Evolutionary conservation across 2,329 filamentous ascomycete species (phyloP).

Genomic region (Helicocarpus griseus): DNA sequence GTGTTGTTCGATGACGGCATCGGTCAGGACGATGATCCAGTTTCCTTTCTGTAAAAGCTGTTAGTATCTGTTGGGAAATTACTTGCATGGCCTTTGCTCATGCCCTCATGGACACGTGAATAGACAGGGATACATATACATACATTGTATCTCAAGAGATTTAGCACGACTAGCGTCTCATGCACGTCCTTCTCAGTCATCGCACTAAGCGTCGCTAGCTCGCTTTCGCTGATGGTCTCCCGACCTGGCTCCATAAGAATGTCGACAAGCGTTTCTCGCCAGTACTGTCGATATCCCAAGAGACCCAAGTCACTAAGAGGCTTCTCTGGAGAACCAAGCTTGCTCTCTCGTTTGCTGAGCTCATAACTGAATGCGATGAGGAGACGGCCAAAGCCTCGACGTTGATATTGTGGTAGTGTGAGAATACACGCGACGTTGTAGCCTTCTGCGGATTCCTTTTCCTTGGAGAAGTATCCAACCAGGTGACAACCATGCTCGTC

Average conservation of each 20-base stretch:
- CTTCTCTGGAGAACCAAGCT: slow-evolving; percentile 92
- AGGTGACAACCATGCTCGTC: slow-evolving; percentile 90
- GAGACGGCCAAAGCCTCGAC: slow-evolving; percentile 84
- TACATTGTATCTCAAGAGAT: slow-evolving; percentile 85
- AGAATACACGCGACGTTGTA: slow-evolving; percentile 99
- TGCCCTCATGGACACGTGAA: too few species aligned
- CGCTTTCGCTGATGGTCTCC: slow-evolving; percentile 64
- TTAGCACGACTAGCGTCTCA: slow-evolving; percentile 84
- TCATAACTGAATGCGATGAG: slow-evolving; percentile 98
- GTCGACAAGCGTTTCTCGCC: slow-evolving; percentile 90
- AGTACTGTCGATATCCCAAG: slow-evolving; percentile 91
- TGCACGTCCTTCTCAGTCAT: slow-evolving; percentile 99
- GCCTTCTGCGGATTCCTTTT: slow-evolving; percentile 91
- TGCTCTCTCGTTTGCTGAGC: slow-evolving; percentile 87
- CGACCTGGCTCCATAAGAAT: slow-evolving; percentile 66
- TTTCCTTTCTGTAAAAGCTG: slow-evolving; percentile 58
- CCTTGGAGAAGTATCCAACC: slow-evolving; percentile 98
- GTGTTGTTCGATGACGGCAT: slow-evolving; percentile 61
- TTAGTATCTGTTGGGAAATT: not conserved
- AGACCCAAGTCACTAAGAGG: slow-evolving; percentile 88
- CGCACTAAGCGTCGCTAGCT: slow-evolving; percentile 65
- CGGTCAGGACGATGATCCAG: slow-evolving; percentile 88
- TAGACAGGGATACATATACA: slow-evolving; percentile 15
- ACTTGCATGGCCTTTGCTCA: not conserved
- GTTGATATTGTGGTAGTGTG: slow-evolving; percentile 90